Evolutionary conservation across 2,329 filamentous ascomycete genomes (phyloP).

Genomic region (Leptographium lundbergii): DNA sequence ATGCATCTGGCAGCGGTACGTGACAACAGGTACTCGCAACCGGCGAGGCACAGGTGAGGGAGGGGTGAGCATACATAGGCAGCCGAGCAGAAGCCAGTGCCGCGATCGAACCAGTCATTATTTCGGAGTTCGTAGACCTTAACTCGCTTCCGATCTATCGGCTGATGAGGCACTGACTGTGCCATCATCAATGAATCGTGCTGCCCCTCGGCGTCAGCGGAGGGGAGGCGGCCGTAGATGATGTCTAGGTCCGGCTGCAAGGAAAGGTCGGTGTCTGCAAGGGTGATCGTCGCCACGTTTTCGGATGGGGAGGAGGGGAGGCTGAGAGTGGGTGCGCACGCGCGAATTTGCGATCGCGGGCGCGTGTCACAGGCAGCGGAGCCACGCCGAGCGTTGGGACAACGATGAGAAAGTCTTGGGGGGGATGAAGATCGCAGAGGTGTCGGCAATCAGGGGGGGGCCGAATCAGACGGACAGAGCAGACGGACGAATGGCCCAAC

Average conservation of each 20-base stretch:
- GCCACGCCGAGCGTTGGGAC: neutral
- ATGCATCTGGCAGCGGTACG: neutral
- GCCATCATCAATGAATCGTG: conserved; percentile 56
- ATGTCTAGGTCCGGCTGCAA: conserved; percentile 48
- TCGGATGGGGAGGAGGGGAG: conserved; percentile 13
- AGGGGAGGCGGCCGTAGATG: conserved; percentile 33
- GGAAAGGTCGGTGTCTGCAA: conserved; percentile 41
- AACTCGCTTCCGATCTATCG: conserved; percentile 63
- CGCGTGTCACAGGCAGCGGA: conserved; percentile 11
- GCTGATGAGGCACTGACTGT: conserved; percentile 57
- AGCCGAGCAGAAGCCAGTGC: conserved; percentile 88
- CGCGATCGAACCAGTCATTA: conserved; percentile 98
- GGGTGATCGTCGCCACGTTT: conserved; percentile 43
- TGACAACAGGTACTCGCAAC: neutral
- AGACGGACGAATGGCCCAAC: neutral
- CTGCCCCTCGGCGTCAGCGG: conserved; percentile 32
- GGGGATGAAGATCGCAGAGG: neutral
- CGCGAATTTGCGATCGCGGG: conserved; percentile 9
- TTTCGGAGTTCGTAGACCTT: conserved; percentile 98
- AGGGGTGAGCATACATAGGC: conserved; percentile 54
- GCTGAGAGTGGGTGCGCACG: conserved; percentile 12
- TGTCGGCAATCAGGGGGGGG: neutral
- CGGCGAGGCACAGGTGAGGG: neutral
- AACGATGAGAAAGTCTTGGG: neutral
- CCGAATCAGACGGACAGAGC: neutral